These are phyloP conservation scores for Dendrobium chrysotoxum DNA, from an alignment of 106 monocot species.

Conservation along the genomic window DNA sequence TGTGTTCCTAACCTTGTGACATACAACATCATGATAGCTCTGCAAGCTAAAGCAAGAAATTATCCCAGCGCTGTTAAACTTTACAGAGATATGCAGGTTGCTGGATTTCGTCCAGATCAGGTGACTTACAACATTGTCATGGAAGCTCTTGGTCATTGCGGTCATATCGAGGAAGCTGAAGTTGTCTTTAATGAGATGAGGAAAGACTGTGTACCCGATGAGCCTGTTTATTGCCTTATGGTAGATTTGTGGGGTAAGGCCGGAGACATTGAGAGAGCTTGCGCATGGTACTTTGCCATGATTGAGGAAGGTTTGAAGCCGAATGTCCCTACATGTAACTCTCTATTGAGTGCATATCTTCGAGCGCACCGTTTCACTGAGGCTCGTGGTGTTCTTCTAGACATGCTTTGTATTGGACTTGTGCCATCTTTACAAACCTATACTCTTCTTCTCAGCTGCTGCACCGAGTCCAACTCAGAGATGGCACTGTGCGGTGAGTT, in stretches of 20 bases:
- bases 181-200: slow-evolving; percentile 73
- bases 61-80: slow-evolving; percentile 62
- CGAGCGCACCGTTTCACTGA: slow-evolving; percentile 50
- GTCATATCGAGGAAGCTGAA: slow-evolving; percentile 75
- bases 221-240: slow-evolving; percentile 84
- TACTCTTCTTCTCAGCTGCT: slow-evolving; percentile 80
- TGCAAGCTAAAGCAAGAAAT: slow-evolving; percentile 93
- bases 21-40: slow-evolving; percentile 92
- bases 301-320: slow-evolving; percentile 68
- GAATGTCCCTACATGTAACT: slow-evolving; percentile 90
- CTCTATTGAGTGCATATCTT: slow-evolving; percentile 81
- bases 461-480: slow-evolving; percentile 35
- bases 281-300: slow-evolving; percentile 77
- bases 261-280: slow-evolving; percentile 73
- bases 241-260: slow-evolving; percentile 97
- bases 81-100: slow-evolving; percentile 76
- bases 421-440: slow-evolving; percentile 88
- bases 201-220: slow-evolving; percentile 73
- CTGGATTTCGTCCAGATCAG: slow-evolving; percentile 87
- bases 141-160: slow-evolving; percentile 78
- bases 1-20: slow-evolving; percentile 89
- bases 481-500: slow-evolving; percentile 44
- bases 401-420: slow-evolving; percentile 60
- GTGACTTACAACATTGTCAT: slow-evolving; percentile 93
- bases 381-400: slow-evolving; percentile 51